A percentile compares a stretch with the other conserved stretches of the same genome.
These are phyloP conservation scores for Ceratocystis papillata DNA, from an alignment of 2,329 filamentous ascomycete species.

Conservation along the genomic window DNA sequence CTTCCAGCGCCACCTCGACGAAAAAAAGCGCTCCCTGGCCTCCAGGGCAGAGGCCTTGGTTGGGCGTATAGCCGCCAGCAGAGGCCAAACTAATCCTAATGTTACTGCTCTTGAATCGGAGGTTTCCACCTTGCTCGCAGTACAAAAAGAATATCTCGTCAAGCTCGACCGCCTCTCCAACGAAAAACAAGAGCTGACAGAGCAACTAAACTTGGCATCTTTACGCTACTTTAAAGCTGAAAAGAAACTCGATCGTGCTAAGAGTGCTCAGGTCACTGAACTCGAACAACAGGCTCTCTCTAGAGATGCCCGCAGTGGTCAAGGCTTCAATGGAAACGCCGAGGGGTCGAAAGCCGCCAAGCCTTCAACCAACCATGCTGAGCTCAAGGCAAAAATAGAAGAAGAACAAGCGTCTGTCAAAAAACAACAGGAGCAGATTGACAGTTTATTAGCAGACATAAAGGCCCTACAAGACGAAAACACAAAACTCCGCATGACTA, in stretches of 20 bases:
- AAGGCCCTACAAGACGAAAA: constrained; percentile 66
- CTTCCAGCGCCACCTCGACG: constrained; percentile 73
- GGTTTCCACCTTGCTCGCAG: constrained; percentile 62
- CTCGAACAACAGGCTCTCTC: constrained; percentile 80
- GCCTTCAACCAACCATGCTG: constrained; percentile 47
- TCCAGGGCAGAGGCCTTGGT: constrained; percentile 62
- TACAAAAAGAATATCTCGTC: constrained; percentile 69
- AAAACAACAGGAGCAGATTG: constrained; percentile 82
- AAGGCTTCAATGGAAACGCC: constrained; percentile 34
- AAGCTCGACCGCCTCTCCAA: constrained; percentile 63
- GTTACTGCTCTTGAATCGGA: constrained; percentile 62
- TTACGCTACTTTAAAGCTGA: constrained; percentile 90
- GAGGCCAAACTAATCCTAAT: constrained; percentile 53
- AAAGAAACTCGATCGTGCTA: constrained; percentile 81
- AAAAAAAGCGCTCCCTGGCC: constrained; percentile 66
- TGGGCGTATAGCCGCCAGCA: constrained; percentile 40
- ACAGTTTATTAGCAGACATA: constrained; percentile 66
- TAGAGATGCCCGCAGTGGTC: constrained; percentile 41
- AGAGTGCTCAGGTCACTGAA: constrained; percentile 82
- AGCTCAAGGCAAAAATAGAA: constrained; percentile 63
- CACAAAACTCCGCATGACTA: constrained; percentile 48
- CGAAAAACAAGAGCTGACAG: constrained; percentile 76
- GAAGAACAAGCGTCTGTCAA: constrained; percentile 64
- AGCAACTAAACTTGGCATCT: constrained; percentile 78
- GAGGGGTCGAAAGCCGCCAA: constrained; percentile 30